Evolutionary conservation across 495 filamentous ascomycete species (phyloP).

Genomic region (Bacidia rubella): DNA sequence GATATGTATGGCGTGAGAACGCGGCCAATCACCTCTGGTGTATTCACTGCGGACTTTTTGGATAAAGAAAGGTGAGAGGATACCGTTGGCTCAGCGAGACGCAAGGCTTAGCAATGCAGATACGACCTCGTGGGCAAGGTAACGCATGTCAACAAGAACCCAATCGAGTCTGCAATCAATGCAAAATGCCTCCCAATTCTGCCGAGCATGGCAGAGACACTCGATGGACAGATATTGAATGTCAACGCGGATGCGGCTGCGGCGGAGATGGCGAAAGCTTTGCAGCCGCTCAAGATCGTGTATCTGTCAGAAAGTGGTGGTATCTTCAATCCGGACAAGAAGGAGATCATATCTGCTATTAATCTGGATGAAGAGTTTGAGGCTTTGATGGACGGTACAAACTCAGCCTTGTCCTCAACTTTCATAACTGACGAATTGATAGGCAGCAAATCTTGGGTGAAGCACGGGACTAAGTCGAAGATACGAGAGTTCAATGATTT

Average conservation of each 20-base stretch:
- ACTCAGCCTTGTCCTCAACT: too few species aligned
- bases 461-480: constrained; percentile 90
- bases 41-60: constrained; percentile 89
- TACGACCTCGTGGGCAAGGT: constrained; percentile 94
- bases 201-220: constrained; percentile 92
- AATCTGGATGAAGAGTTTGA: constrained; percentile 98
- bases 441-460: constrained; percentile 70
- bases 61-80: constrained; percentile 63
- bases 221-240: constrained; percentile 88
- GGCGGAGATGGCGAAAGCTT: constrained; percentile 73
- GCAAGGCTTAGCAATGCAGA: not conserved
- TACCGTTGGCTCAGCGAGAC: not conserved
- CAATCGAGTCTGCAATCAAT: constrained; percentile 83
- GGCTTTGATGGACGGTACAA: constrained; percentile 69
- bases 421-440: too few species aligned
- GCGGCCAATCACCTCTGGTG: constrained; percentile 81
- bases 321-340: constrained; percentile 82
- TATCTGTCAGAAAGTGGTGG: constrained; percentile 97
- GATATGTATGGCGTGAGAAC: constrained; percentile 72
- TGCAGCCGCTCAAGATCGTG: constrained; percentile 95
- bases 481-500: constrained; percentile 98
- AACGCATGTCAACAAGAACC: constrained; percentile 77
- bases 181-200: constrained; percentile 88
- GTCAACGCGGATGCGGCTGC: constrained; percentile 97
- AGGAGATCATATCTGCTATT: constrained; percentile 93